Evolutionary conservation across 2,329 filamentous ascomycete species (phyloP).

Genomic region (Fusarium aywerte): DNA sequence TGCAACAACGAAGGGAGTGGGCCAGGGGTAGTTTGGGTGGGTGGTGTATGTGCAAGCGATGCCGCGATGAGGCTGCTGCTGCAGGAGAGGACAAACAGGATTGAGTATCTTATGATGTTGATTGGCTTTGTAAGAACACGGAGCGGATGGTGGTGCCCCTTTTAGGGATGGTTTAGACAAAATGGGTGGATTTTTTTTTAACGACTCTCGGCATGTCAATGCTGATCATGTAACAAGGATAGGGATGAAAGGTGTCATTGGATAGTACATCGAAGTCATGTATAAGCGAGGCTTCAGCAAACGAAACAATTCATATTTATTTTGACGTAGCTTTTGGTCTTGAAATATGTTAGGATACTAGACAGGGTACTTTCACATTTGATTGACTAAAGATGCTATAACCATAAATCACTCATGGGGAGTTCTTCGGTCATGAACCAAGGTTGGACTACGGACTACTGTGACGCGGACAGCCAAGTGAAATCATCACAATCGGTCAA

Average conservation of each 20-base stretch:
- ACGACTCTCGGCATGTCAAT: slow-evolving; percentile 10
- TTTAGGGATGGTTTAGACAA: slow-evolving; percentile 29
- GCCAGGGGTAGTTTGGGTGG: slow-evolving; percentile 88
- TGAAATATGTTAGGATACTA: no score
- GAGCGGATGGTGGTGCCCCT: slow-evolving; percentile 10
- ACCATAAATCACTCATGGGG: no score
- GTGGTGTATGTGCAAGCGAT: slow-evolving; percentile 86
- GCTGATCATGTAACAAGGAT: background rate
- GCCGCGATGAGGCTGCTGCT: slow-evolving; percentile 73
- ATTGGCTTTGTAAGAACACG: slow-evolving; percentile 6
- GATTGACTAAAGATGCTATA: background rate
- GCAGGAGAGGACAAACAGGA: slow-evolving; percentile 13
- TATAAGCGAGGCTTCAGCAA: slow-evolving; percentile 5
- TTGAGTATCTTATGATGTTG: slow-evolving; percentile 10
- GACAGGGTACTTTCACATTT: no score
- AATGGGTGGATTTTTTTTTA: slow-evolving; percentile 11
- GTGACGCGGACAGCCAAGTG: background rate
- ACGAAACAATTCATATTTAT: background rate
- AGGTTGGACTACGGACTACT: background rate
- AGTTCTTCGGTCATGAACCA: background rate
- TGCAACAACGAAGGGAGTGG: slow-evolving; percentile 88
- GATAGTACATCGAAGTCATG: slow-evolving; percentile 5
- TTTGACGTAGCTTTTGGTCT: background rate
- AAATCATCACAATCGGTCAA: background rate
- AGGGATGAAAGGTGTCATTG: background rate